Conservation (phyloP, 2,329 filamentous ascomycete species). For the Neophaeococcomyces aloes region DNA sequence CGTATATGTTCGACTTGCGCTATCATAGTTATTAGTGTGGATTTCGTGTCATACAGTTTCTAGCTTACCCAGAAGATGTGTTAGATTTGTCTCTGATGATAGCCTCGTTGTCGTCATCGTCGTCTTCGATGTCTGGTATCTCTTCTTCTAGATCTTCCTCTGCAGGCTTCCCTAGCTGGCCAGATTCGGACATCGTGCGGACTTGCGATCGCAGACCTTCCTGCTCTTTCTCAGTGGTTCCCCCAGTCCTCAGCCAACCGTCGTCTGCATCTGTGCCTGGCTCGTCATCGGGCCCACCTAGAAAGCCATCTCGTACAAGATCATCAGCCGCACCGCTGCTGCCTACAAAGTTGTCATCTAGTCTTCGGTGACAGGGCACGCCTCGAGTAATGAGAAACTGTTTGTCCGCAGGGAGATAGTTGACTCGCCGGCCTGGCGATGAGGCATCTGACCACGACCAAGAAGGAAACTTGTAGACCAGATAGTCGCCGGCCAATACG, state of each 20-base stretch:
- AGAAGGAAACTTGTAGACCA: constrained; percentile 97
- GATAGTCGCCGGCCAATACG: constrained; percentile 86
- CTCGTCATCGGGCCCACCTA: constrained; percentile 36
- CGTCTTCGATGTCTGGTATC: constrained; percentile 97
- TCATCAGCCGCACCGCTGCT: constrained; percentile 78
- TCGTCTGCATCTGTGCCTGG: constrained; percentile 52
- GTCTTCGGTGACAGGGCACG: constrained; percentile 81
- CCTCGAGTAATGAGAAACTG: constrained; percentile 93
- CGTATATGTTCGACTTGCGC: constrained; percentile 82
- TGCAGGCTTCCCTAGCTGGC: constrained; percentile 67
- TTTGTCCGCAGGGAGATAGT: constrained; percentile 76
- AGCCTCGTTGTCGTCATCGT: constrained; percentile 85
- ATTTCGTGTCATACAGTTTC: neutral
- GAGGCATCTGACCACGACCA: constrained; percentile 95
- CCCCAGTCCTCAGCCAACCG: constrained; percentile 84
- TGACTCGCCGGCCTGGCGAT: constrained; percentile 63
- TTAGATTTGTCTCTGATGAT: constrained; percentile 69
- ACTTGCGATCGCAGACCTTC: constrained; percentile 71
- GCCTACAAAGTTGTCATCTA: constrained; percentile 88
- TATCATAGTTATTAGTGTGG: constrained; percentile 28
- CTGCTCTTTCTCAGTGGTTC: constrained; percentile 49
- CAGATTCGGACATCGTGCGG: constrained; percentile 76
- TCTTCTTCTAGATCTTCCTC: constrained; percentile 63
- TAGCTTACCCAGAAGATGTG: constrained; percentile 45
- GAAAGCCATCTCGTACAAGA: constrained; percentile 68